These are phyloP conservation scores for Rhodamnia argentea DNA, from an alignment of 345 rosid species.

Conservation along the genomic window DNA sequence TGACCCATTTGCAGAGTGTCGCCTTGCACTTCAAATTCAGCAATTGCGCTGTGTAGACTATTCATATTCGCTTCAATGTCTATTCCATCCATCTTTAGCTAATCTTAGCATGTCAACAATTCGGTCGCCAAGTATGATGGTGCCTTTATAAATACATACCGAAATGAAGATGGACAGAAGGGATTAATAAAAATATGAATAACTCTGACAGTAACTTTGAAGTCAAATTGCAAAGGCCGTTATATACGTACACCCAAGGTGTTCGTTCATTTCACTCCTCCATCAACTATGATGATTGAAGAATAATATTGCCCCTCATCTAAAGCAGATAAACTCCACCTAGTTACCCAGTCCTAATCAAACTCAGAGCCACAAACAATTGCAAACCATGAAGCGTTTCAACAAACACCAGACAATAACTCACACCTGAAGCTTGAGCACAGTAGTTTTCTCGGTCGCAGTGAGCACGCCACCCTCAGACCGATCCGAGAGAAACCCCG, in stretches of 20 bases:
- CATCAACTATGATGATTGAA: neutral
- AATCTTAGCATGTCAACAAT: neutral
- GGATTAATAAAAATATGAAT: neutral
- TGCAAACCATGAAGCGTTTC: neutral
- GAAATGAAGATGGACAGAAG: neutral
- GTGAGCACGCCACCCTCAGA: conserved; percentile 46
- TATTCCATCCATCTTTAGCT: neutral
- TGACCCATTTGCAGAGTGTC: neutral
- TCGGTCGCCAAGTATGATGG: neutral
- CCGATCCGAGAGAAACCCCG: conserved; percentile 75
- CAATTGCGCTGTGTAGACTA: neutral
- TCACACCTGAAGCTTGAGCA: conserved; percentile 84
- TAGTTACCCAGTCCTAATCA: neutral
- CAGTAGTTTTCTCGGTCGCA: conserved; percentile 65
- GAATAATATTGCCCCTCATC: neutral
- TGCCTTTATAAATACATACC: neutral
- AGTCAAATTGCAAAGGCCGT: neutral
- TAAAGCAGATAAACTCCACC: neutral
- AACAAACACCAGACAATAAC: neutral
- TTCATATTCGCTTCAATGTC: neutral
- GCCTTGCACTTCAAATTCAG: neutral
- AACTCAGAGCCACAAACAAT: neutral
- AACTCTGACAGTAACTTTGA: neutral
- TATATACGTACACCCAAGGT: neutral
- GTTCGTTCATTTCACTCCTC: neutral